phyloP scores from a whole-genome alignment of 176 grass and related monocot species.

The Themeda triandra region DNA sequence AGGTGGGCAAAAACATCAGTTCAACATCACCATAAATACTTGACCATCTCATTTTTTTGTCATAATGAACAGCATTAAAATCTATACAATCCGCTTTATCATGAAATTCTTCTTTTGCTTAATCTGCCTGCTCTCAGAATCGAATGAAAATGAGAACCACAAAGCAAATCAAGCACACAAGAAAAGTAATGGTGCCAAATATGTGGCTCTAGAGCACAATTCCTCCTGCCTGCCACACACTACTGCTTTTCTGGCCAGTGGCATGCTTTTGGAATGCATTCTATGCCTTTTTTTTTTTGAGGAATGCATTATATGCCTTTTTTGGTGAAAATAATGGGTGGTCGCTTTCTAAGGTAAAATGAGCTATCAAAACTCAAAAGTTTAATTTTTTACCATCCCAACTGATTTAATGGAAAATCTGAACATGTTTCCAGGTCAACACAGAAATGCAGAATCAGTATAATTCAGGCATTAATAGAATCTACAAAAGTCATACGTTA shows the following conservation, averaged over 20 bases:
- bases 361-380: constrained; percentile 7
- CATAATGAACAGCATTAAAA: neutral
- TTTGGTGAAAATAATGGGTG: constrained; percentile 9
- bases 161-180: neutral
- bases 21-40: constrained; percentile 7
- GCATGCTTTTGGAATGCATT: neutral
- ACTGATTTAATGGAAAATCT: neutral
- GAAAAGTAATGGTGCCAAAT: neutral
- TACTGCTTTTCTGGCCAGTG: neutral
- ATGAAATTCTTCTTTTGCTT: neutral
- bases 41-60: neutral
- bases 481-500: neutral
- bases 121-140: neutral
- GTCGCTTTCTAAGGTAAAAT: constrained; percentile 14
- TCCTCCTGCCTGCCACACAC: constrained; percentile 5
- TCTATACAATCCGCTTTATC: neutral
- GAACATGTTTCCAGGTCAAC: neutral
- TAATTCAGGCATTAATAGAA: neutral
- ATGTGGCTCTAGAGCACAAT: constrained; percentile 7
- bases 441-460: neutral
- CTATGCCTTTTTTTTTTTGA: neutral
- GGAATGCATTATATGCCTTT: constrained; percentile 1
- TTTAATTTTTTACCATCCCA: neutral
- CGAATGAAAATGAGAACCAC: neutral
- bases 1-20: neutral